Base-by-base conservation (phyloP, 768 basidiomycete genomes). In the Sarcomyxa edulis region DNA sequence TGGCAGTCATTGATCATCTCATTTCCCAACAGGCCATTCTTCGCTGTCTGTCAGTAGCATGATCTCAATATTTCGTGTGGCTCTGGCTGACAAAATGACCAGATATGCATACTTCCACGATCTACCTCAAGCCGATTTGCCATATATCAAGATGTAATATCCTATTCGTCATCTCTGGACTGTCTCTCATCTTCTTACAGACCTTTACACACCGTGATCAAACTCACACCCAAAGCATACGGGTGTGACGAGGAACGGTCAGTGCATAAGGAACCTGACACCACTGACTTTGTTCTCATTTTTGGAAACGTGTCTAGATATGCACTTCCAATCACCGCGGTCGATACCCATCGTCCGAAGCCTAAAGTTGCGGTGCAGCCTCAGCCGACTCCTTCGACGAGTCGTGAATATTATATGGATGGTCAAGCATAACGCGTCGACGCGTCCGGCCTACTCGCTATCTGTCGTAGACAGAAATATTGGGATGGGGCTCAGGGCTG, bases 131-230 rank as follows among this genome's bases (percentile, higher is more conserved):
- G 88, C 75, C 18, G 93, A 98, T 54, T 71, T 99, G 24, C 96
- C 96, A 1, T 99, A 99, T 58, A 90, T 98, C 70, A 95, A 94
- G 66, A 93, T 97, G n/a, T n/a, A n/a, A n/a, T n/a, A n/a, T n/a
- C n/a, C n/a, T n/a, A n/a, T n/a, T n/a, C n/a, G n/a, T n/a, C n/a
- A n/a, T n/a, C n/a, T n/a, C n/a, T n/a, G n/a, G n/a, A n/a, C n/a
- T n/a, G n/a, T n/a, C n/a, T n/a, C n/a, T n/a, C n/a, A n/a, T n/a
- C n/a, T n/a, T n/a, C n/a, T n/a, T n/a, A n/a, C n/a, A n/a, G n/a
- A 32, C 93, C 93, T 1, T 61, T 95, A 40, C 96, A 99, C 57
- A 99, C 95, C 0, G 85, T 99, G 26, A 96, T 99, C 60, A 98
- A 98, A 64, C 73, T 99, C 32, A 98, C 95, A 1, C 96, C 96